Conservation (phyloP, 1,284 basidiomycete genomes). For the Ustilago vetiveriae region DNA sequence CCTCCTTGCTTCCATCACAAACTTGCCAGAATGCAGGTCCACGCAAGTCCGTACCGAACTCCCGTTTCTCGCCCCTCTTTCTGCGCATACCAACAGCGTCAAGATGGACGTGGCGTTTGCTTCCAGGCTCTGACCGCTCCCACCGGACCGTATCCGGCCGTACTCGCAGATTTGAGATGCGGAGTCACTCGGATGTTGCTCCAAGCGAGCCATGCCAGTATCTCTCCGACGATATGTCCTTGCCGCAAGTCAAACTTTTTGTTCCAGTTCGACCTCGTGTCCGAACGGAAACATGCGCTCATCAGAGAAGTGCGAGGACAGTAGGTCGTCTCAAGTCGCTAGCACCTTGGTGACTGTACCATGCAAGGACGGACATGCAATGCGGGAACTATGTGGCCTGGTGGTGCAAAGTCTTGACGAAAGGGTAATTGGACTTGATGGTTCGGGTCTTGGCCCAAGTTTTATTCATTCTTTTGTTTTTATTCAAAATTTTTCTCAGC, state of each 20-base stretch:
- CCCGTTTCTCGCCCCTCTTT: neutral
- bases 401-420: neutral
- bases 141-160: conserved; percentile 17
- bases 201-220: conserved; percentile 5
- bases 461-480: no score
- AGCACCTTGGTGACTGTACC: no score
- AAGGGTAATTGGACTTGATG: neutral
- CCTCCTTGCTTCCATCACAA: neutral
- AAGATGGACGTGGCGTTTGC: conserved; percentile 3
- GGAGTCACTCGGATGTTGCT: neutral
- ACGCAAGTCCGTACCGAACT: conserved; percentile 11
- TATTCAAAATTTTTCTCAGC: no score
- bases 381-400: no score
- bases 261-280: no score
- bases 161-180: neutral
- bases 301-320: no score
- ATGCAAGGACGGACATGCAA: no score
- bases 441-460: no score
- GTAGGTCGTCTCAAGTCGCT: no score
- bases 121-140: no score
- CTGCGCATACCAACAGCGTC: neutral
- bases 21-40: neutral
- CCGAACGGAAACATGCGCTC: no score
- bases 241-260: no score
- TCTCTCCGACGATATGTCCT: neutral